A percentile compares a stretch with the other conserved stretches of the same genome.
Conservation (phyloP, 257 asterid species). For the Haberlea rhodopensis region DNA sequence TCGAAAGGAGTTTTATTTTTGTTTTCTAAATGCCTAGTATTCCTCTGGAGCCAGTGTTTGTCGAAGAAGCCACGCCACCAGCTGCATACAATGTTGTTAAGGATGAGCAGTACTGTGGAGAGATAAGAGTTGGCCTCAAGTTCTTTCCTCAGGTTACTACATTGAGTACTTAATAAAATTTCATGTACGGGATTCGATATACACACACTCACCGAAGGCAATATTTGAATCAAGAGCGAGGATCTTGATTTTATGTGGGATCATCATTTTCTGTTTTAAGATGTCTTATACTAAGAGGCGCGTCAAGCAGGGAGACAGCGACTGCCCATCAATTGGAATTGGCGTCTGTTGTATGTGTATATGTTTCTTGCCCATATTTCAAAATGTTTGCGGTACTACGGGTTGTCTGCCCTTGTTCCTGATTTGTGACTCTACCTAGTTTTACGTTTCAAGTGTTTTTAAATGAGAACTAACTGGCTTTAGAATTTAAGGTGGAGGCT, state of each 20-base stretch:
- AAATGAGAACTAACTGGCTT: background rate
- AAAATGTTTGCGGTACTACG: background rate
- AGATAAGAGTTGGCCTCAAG: constrained; percentile 69
- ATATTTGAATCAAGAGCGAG: background rate
- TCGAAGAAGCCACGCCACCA: constrained; percentile 41
- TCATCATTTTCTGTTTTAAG: background rate
- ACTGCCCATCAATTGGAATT: background rate
- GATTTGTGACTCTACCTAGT: background rate
- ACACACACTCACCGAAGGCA: background rate
- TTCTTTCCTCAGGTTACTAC: constrained; percentile 50
- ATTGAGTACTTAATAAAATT: background rate
- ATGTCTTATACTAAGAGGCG: background rate
- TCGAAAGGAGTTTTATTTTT: background rate
- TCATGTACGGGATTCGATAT: background rate
- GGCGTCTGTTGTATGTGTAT: background rate
- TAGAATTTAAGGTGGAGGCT: background rate
- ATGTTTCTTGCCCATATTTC: background rate
- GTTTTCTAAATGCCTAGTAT: constrained; percentile 40
- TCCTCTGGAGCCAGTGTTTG: constrained; percentile 42
- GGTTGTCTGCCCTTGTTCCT: background rate
- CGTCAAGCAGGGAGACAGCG: background rate
- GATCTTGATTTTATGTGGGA: background rate
- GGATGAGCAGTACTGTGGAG: constrained; percentile 64
- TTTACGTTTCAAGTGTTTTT: background rate
- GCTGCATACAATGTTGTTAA: constrained; percentile 59